phyloP scores from a whole-genome alignment of 2,329 filamentous ascomycete species.

The Aspergillus alliaceus region DNA sequence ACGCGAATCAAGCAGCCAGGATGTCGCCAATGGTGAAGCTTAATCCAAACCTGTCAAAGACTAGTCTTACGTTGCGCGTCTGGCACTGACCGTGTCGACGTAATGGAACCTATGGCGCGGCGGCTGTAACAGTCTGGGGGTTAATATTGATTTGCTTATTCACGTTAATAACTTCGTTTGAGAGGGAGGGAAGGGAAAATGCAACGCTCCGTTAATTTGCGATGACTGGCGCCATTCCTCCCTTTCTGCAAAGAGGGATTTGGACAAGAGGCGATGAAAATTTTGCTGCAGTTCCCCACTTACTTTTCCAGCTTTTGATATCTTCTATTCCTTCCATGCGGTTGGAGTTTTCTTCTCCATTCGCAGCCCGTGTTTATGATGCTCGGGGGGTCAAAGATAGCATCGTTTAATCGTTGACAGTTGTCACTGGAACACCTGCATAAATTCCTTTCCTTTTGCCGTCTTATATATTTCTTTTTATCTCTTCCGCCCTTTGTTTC shows the following conservation, averaged over 20 bases:
- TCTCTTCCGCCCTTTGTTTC: slow-evolving; percentile 19
- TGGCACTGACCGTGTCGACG: slow-evolving; percentile 37
- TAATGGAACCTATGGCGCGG: slow-evolving; percentile 36
- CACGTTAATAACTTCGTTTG: slow-evolving; percentile 41
- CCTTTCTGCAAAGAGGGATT: slow-evolving; percentile 9
- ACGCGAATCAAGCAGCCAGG: slow-evolving; percentile 65
- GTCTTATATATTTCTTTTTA: slow-evolving; percentile 13
- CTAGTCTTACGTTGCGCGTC: slow-evolving; percentile 26
- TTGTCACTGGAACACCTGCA: slow-evolving; percentile 27
- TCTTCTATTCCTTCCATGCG: slow-evolving; percentile 21
- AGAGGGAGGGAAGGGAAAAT: slow-evolving; percentile 29
- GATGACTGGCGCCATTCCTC: slow-evolving; percentile 24
- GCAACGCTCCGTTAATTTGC: slow-evolving; percentile 28
- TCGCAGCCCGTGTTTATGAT: slow-evolving; percentile 20
- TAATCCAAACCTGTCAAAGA: slow-evolving; percentile 31
- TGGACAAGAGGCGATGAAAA: slow-evolving; percentile 16
- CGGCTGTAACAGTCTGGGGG: slow-evolving; percentile 37
- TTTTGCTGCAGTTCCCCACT: slow-evolving; percentile 16
- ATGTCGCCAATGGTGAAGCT: slow-evolving; percentile 37
- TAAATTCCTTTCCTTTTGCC: slow-evolving; percentile 21
- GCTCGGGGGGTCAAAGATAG: slow-evolving; percentile 30
- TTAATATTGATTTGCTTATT: slow-evolving; percentile 42
- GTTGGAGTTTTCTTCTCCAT: slow-evolving; percentile 17
- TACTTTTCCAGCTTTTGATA: slow-evolving; percentile 19
- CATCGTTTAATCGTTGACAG: slow-evolving; percentile 34